Base-by-base conservation (phyloP, 495 filamentous ascomycete species). In the Hyaloscypha bicolor region DNA sequence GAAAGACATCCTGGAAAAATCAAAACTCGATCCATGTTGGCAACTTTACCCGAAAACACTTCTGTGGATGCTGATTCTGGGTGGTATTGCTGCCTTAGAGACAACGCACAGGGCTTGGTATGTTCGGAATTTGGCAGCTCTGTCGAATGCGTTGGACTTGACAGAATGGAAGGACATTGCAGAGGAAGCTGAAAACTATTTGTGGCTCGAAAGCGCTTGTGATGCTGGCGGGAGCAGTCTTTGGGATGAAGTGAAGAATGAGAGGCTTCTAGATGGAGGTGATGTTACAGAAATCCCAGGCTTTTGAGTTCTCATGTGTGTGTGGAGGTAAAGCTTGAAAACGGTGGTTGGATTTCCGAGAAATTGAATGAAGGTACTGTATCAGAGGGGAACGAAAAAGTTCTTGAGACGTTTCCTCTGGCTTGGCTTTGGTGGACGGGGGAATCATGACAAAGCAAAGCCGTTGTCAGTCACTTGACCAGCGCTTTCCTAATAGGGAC, bases 1-100 rank as follows among this genome's bases (percentile, higher is more conserved):
- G 25, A 21, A n/a, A 19, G 16, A n/a, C 14, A 33, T 29, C 5
- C 22, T 63, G 16, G 60, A 63, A 9, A 39, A 51, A 11, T 63
- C 60, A 32, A 52, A 63, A 42, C 21, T 31, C 19, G 60, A 63
- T 31, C 60, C 60, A 8, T 51, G 37, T 30, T 52, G 60, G 60
- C 35, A 63, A 42, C 30, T 39, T n/a, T 63, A 35, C 62, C 19
- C 62, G 4, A 56, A 64, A 12, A 25, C 32, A 29, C 51, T 64
- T 39, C 32, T 64, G 32, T 64, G 62, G 62, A 64, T 64, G 16
- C 35, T 64, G 21, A 33, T 56, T 55, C 62, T 64, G 3, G 62
- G 62, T 12, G 62, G 62, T 6, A 64, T 35, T n/a, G 62, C 62
- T 55, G 48, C 62, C 11, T 55, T 25, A 0, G 30, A 31, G 4